A percentile compares a stretch with the other conserved stretches of the same genome.
These are phyloP conservation scores for Chondrus crispus DNA, from an alignment of 23 red algal genomes.

Conservation along the genomic window DNA sequence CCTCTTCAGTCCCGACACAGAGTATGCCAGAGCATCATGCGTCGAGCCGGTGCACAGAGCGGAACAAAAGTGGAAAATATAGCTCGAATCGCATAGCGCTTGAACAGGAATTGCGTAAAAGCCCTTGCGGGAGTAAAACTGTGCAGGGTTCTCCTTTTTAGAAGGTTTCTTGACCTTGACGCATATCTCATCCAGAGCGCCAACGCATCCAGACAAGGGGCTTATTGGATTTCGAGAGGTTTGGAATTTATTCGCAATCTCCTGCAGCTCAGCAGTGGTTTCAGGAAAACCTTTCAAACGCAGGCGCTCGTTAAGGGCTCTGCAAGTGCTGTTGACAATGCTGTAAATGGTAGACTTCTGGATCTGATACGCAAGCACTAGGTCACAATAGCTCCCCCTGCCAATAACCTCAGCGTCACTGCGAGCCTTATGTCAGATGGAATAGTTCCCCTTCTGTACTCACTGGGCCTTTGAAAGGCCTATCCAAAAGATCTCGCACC, in stretches of 20 bases:
- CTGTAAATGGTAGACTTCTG: background rate
- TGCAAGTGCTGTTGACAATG: background rate
- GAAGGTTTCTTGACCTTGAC: background rate
- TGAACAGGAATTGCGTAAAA: constrained; percentile 9
- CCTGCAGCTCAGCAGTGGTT: background rate
- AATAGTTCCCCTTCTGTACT: too few relatives aligned
- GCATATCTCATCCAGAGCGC: background rate
- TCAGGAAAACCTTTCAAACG: background rate
- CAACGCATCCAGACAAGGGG: background rate
- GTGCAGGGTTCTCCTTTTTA: background rate
- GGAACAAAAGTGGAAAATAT: background rate
- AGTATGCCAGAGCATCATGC: constrained; percentile 1
- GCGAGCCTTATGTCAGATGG: background rate
- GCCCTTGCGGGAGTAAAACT: background rate
- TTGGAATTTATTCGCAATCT: background rate
- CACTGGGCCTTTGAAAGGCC: too few relatives aligned
- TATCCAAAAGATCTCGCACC: too few relatives aligned
- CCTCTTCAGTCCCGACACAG: background rate
- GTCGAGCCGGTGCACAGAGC: constrained; percentile 3
- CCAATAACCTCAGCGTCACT: background rate
- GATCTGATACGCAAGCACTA: background rate
- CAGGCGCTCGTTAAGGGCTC: background rate
- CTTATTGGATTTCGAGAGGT: background rate
- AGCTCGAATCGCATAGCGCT: background rate
- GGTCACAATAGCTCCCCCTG: background rate